Base-by-base conservation (phyloP, 805 yeast species). In the baker's yeast (Saccharomyces cerevisiae) region DNA sequence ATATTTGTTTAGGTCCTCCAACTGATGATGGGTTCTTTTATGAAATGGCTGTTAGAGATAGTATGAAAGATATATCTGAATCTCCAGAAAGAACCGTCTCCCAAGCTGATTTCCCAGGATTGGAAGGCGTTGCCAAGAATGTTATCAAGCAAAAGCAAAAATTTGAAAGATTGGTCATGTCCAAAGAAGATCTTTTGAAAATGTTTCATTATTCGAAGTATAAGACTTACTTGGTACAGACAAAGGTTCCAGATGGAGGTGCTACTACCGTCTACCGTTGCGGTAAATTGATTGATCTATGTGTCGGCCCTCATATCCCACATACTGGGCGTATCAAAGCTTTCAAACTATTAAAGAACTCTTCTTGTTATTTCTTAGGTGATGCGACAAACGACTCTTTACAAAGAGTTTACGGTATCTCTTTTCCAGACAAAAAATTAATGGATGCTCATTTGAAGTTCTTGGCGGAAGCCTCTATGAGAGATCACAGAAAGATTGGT, bases 261-360 rank as follows among this genome's bases (percentile, higher is more conserved):
- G 82, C 96, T 41, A 84, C 98, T 62, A 94, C 99, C 47, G 98
- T 94, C 52, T 94, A 94, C 78, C 84, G 97, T 76, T 92, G 98
- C 77, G 99, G 99, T 66, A 89, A 96, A 41, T 81, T 94, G 72
- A 94, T 94, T 66, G 99, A 94, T 74, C 81, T 94, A 72, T 94
- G 99, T 81, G 80, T 88, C 57, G 99, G 99, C 65, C 99, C 99
- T 50, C 99, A 94, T 71, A 85, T 94, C 59, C 97, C 97, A 58
- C 95, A 92, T 76, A 91, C 99, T 48, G 98, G 98, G 60, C 85
- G 89, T 71, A 89, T 94, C 67, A 94, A 94, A 81, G 87, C 96
- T 53, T 82, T 91, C 77, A 92, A 92, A 75, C 82, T 94, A 51
- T 80, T 94, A 74, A 94, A 94, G 77, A 92, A 91, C 79, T 92